Percentiles rank a stretch among this genome's conserved stretches.
Conservation (phyloP, 345 rosid species). For the Brassica rapa region DNA sequence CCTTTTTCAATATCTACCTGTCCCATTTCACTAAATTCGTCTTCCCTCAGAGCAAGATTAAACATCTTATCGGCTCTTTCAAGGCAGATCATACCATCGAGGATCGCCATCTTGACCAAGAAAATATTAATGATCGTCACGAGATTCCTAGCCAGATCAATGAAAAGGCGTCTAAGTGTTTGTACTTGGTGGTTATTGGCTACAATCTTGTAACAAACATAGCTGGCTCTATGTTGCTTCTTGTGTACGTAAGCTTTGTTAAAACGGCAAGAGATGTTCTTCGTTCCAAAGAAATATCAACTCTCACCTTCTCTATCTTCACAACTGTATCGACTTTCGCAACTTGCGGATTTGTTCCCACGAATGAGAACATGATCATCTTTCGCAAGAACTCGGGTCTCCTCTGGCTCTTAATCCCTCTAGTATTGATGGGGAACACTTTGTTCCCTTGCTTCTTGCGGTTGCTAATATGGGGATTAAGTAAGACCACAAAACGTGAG, state of each 20-base stretch:
- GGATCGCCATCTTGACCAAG: constrained; percentile 2
- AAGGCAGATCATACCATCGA: background rate
- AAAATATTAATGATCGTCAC: background rate
- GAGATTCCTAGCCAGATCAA: background rate
- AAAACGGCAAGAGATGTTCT: constrained; percentile 48
- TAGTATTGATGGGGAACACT: constrained; percentile 58
- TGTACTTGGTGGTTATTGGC: constrained; percentile 48
- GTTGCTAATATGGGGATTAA: constrained; percentile 43
- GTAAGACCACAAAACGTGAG: constrained; percentile 39
- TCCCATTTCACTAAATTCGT: constrained; percentile 9
- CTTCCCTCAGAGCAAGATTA: constrained; percentile 28
- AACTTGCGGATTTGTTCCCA: constrained; percentile 70
- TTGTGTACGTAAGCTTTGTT: constrained; percentile 39
- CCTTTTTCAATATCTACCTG: constrained; percentile 45
- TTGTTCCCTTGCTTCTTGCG: constrained; percentile 51
- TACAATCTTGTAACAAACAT: constrained; percentile 46
- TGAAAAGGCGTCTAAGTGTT: constrained; percentile 34
- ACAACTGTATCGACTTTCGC: constrained; percentile 56
- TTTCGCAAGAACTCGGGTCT: constrained; percentile 60
- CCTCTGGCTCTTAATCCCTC: constrained; percentile 55
- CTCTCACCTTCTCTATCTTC: constrained; percentile 56
- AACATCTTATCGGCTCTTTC: constrained; percentile 1
- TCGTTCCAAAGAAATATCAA: constrained; percentile 38
- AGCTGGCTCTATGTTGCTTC: constrained; percentile 44
- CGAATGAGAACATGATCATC: constrained; percentile 69